Conservation (phyloP, 177 flowering plant species). For the Tripterygium wilfordii region DNA sequence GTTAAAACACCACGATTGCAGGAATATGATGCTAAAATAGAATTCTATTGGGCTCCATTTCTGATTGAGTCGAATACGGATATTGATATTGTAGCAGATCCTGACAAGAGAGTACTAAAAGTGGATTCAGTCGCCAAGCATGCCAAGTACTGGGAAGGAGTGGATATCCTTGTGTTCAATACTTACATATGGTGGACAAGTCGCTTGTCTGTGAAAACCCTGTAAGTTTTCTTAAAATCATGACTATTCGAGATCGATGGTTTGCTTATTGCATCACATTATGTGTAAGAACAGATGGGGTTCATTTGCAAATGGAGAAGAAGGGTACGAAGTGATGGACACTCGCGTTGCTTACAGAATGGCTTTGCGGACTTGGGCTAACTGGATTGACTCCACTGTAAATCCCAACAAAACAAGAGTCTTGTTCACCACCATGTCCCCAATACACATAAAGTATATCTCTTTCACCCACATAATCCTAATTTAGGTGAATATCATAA, state of each 20-base stretch:
- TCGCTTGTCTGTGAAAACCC: conserved; percentile 56
- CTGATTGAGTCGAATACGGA: conserved; percentile 83
- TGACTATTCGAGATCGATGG: too few species aligned
- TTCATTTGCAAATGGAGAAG: conserved; percentile 75
- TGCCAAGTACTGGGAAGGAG: conserved; percentile 65
- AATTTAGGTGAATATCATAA: neutral
- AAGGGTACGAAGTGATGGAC: conserved; percentile 73
- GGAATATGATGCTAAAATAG: conserved; percentile 79
- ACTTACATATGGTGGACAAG: conserved; percentile 98
- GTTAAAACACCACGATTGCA: conserved; percentile 12
- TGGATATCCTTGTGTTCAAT: conserved; percentile 80
- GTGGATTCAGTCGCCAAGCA: conserved; percentile 76
- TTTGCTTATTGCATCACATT: too few species aligned
- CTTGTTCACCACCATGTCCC: conserved; percentile 92
- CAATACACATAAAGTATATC: conserved; percentile 73
- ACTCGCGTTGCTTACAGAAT: conserved; percentile 60
- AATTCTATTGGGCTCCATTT: conserved; percentile 97
- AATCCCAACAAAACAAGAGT: conserved; percentile 69
- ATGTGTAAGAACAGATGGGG: conserved; percentile 84
- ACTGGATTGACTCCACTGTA: conserved; percentile 85
- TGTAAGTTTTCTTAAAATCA: conserved; percentile 39
- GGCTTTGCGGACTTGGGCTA: conserved; percentile 86
- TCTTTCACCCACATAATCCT: conserved; percentile 5
- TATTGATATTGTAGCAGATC: conserved; percentile 42
- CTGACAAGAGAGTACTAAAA: conserved; percentile 61